Base-by-base conservation (phyloP, 1,284 basidiomycete genomes). In the Limonomyces culmigenus region DNA sequence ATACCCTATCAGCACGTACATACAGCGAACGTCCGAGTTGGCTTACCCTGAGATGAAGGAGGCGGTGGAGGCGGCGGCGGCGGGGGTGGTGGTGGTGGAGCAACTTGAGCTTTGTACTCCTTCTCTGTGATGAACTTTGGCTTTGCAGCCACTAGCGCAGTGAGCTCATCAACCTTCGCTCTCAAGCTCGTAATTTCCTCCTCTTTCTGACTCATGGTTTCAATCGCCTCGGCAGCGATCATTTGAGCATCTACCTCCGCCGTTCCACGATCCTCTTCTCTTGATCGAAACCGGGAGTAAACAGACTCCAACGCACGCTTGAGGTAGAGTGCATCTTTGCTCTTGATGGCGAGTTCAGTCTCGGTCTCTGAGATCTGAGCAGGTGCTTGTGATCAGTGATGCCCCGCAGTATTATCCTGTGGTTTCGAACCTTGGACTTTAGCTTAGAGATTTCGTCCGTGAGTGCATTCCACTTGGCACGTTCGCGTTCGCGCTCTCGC, bases 271-370 rank as follows among this genome's bases (percentile, higher is more conserved):
- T 44, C 53, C 35, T 67, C 63, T 38, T 70, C 63, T 38, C 63
- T 54, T 3, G 67, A 59, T 6, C 65, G 63, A 50, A 89, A 79
- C 13, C 81, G 68, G 14, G 75, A 77, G 51, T 85, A 85, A 5
- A 92, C 79, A 5, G 81, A 79, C 51, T 88, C 83, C 29, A 93
- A 60, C 11, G 84, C 81, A 12, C 79, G 74, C 48, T 88, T 87
- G 33, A 89, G 63, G 46, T 78, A 84, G 1, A 69, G 48, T 35
- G 80, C 65, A 42, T 87, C 81, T 47, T 84, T 85, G 42, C 78
- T 70, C 47, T 74, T 79, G 38, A 65, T 56, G 10, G 56, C 54
- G 2, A 74, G 34, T 2, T 52, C 46, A 3, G 50, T 51, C 35
- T 79, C 74, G 29, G 72, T 50, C 33, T 78, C 73, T 1, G 53